phyloP scores from a whole-genome alignment of 2,329 filamentous ascomycete species.

The Parastagonospora nodorum region DNA sequence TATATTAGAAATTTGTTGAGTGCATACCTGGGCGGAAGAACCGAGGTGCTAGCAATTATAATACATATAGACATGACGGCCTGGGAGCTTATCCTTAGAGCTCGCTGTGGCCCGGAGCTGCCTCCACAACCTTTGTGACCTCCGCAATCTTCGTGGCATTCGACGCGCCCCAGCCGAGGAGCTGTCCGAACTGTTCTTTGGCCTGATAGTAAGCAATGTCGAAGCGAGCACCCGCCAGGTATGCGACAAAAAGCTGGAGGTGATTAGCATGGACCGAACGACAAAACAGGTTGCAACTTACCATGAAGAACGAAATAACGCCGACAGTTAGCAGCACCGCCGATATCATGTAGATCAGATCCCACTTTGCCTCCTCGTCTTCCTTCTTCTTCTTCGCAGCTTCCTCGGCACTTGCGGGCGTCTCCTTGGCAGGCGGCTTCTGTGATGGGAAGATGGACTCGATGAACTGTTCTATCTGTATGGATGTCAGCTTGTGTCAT shows the following conservation, averaged over 20 bases:
- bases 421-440: constrained; percentile 61
- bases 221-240: constrained; percentile 80
- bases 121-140: constrained; percentile 23
- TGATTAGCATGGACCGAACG: constrained; percentile 20
- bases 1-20: constrained; percentile 32
- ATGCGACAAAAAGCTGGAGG: constrained; percentile 74
- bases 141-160: constrained; percentile 12
- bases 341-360: constrained; percentile 66
- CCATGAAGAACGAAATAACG: constrained; percentile 78
- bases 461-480: constrained; percentile 92
- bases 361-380: constrained; percentile 58
- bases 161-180: constrained; percentile 26
- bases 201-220: constrained; percentile 69
- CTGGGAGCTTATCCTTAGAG: constrained; percentile 37
- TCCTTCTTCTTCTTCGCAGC: constrained; percentile 60
- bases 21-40: constrained; percentile 17
- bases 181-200: constrained; percentile 54
- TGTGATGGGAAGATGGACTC: constrained; percentile 90
- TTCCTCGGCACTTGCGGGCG: constrained; percentile 57
- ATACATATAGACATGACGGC: constrained; percentile 35
- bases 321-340: constrained; percentile 72
- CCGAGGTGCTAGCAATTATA: constrained; percentile 28
- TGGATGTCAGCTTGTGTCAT: constrained; percentile 5
- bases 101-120: constrained; percentile 46
- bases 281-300: constrained; percentile 53